Conservation (phyloP, 192 early-diverging fungal species). For the Geranomyces michiganensis region DNA sequence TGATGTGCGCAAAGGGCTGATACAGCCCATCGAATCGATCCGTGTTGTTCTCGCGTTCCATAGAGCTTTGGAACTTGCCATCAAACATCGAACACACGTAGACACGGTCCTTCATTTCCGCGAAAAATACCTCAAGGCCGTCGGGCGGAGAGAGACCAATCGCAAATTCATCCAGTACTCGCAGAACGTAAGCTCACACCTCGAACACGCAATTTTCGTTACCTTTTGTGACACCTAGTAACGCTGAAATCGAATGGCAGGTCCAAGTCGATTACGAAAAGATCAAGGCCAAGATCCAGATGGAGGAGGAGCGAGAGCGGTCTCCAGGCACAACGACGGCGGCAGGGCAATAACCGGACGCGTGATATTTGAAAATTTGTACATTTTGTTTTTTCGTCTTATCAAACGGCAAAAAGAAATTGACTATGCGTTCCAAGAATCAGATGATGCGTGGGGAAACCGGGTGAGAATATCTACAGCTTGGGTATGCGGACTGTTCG, state of each 20-base stretch:
- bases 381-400: too few relatives aligned
- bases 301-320: slow-evolving; percentile 60
- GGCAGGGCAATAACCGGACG: too few relatives aligned
- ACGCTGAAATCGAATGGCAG: background rate
- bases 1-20: background rate
- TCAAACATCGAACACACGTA: slow-evolving; percentile 65
- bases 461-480: slow-evolving; percentile 38
- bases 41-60: background rate
- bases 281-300: slow-evolving; percentile 50
- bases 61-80: slow-evolving; percentile 60
- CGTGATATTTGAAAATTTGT: too few relatives aligned
- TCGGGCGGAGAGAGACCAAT: slow-evolving; percentile 48
- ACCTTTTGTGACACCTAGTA: too few relatives aligned
- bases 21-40: too few relatives aligned
- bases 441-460: background rate
- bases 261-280: slow-evolving; percentile 48
- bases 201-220: too few relatives aligned
- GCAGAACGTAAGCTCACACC: slow-evolving; percentile 35
- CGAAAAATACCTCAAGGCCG: slow-evolving; percentile 51
- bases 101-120: slow-evolving; percentile 61
- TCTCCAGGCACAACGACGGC: too few relatives aligned
- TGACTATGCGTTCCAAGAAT: background rate
- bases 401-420: background rate
- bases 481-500: slow-evolving; percentile 76
- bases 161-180: slow-evolving; percentile 56